A percentile compares a stretch with the other conserved stretches of the same genome.
These are phyloP conservation scores for Ophiorrhiza pumila DNA, from an alignment of 257 asterid genomes.

Conservation along the genomic window DNA sequence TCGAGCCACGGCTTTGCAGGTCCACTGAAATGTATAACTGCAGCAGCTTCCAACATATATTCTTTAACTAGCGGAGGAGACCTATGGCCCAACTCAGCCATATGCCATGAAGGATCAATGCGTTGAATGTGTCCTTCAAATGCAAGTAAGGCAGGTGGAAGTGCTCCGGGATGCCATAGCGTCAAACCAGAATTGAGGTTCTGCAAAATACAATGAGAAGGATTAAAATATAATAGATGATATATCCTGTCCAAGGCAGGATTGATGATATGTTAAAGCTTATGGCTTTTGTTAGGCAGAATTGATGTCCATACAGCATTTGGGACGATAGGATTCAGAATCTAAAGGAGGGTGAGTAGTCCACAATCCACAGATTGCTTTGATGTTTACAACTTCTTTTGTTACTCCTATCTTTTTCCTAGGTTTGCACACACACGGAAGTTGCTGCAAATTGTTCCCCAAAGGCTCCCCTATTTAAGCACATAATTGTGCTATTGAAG, in stretches of 20 bases:
- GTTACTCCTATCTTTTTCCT: neutral
- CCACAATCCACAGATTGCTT: neutral
- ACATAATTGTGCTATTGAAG: neutral
- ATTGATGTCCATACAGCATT: neutral
- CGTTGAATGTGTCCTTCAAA: constrained; percentile 65
- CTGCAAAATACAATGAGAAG: constrained; percentile 32
- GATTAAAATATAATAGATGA: neutral
- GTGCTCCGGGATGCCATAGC: constrained; percentile 79
- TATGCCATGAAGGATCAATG: constrained; percentile 67
- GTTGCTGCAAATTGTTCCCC: neutral
- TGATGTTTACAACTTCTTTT: neutral
- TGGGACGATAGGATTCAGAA: neutral
- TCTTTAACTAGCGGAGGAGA: constrained; percentile 26
- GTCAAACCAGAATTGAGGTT: constrained; percentile 58
- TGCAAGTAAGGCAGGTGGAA: constrained; percentile 79
- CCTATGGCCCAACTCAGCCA: constrained; percentile 68
- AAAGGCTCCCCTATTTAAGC: neutral
- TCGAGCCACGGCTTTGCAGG: constrained; percentile 96
- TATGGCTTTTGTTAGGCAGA: neutral
- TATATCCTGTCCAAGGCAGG: neutral
- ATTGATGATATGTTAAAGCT: neutral
- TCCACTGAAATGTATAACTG: constrained; percentile 82
- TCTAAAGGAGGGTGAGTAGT: neutral
- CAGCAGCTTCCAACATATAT: constrained; percentile 41
- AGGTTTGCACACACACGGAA: neutral